Percentiles rank a stretch among this genome's conserved stretches.
Evolutionary conservation across 1,139 yeast genomes (phyloP).

Genomic region (Yamadazyma pseudoaaseri): DNA sequence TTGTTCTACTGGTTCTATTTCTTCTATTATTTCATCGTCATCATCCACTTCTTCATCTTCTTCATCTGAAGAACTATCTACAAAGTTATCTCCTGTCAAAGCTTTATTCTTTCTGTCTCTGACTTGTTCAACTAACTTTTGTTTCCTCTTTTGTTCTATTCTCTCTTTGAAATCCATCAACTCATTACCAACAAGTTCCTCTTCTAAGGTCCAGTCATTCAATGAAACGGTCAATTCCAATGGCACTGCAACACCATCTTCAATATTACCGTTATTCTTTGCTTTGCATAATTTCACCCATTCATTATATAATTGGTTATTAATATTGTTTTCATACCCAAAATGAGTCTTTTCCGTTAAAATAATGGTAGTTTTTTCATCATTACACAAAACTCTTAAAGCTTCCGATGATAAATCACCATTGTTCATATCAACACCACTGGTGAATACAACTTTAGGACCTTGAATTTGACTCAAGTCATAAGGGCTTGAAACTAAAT

Average conservation of each 20-base stretch:
- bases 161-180: slow-evolving; percentile 45
- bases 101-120: slow-evolving; percentile 56
- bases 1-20: slow-evolving; percentile 4
- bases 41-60: slow-evolving; percentile 22
- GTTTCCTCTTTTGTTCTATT: slow-evolving; percentile 43
- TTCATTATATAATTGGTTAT: slow-evolving; percentile 43
- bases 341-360: slow-evolving; percentile 62
- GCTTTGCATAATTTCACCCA: slow-evolving; percentile 53
- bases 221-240: slow-evolving; percentile 38
- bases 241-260: slow-evolving; percentile 61
- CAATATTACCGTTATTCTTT: slow-evolving; percentile 38
- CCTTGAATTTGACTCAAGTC: slow-evolving; percentile 60
- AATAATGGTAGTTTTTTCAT: slow-evolving; percentile 66
- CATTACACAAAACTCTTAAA: slow-evolving; percentile 58
- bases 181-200: slow-evolving; percentile 49
- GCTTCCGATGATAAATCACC: slow-evolving; percentile 65
- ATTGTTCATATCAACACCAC: slow-evolving; percentile 65
- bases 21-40: slow-evolving; percentile 14
- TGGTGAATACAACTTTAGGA: slow-evolving; percentile 80
- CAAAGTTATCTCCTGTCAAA: slow-evolving; percentile 42
- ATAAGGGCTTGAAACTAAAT: slow-evolving; percentile 52
- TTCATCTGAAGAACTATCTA: slow-evolving; percentile 40
- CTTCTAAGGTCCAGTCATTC: slow-evolving; percentile 43
- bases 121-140: slow-evolving; percentile 51
- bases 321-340: slow-evolving; percentile 27